Evolutionary conservation across 495 filamentous ascomycete species (phyloP).

Genomic region (Trypethelium eluteriae): DNA sequence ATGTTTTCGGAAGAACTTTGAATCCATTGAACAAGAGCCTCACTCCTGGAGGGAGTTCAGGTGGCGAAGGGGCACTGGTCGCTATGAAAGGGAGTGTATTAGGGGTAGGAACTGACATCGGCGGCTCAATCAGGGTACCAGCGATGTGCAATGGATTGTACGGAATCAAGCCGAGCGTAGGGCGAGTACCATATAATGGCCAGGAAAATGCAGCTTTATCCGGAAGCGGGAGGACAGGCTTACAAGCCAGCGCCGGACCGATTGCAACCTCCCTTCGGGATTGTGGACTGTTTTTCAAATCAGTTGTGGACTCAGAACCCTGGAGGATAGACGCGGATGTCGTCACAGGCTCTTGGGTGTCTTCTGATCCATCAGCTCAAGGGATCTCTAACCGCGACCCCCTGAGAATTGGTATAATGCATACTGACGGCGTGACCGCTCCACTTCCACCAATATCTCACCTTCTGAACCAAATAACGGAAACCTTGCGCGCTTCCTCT

Average conservation of each 20-base stretch:
- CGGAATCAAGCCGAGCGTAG: slow-evolving; percentile 49
- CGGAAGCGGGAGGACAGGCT: slow-evolving; percentile 24
- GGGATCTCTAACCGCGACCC: background rate
- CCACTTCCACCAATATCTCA: slow-evolving; percentile 53
- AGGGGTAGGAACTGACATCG: slow-evolving; percentile 57
- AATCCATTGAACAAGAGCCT: slow-evolving; percentile 35
- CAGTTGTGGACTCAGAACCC: slow-evolving; percentile 26
- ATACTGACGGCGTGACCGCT: slow-evolving; percentile 49
- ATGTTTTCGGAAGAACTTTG: slow-evolving; percentile 37
- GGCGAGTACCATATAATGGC: slow-evolving; percentile 49
- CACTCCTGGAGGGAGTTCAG: slow-evolving; percentile 52
- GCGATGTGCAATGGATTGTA: slow-evolving; percentile 57
- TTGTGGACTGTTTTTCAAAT: slow-evolving; percentile 34
- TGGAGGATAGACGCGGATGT: slow-evolving; percentile 34
- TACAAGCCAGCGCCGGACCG: slow-evolving; percentile 36
- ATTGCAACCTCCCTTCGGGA: slow-evolving; percentile 33
- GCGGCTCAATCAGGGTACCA: slow-evolving; percentile 61
- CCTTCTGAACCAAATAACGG: slow-evolving; percentile 47
- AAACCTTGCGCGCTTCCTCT: slow-evolving; percentile 34
- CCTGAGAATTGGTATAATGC: slow-evolving; percentile 45
- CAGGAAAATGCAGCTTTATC: slow-evolving; percentile 38
- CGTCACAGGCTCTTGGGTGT: slow-evolving; percentile 28
- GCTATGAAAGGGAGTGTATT: slow-evolving; percentile 34
- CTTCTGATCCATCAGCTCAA: background rate
- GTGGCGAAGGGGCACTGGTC: slow-evolving; percentile 46